Evolutionary conservation across 805 yeast genomes (phyloP), one percentile per base, ranked within the genome.

Genomic region (Metschnikowia henanensis): DNA sequence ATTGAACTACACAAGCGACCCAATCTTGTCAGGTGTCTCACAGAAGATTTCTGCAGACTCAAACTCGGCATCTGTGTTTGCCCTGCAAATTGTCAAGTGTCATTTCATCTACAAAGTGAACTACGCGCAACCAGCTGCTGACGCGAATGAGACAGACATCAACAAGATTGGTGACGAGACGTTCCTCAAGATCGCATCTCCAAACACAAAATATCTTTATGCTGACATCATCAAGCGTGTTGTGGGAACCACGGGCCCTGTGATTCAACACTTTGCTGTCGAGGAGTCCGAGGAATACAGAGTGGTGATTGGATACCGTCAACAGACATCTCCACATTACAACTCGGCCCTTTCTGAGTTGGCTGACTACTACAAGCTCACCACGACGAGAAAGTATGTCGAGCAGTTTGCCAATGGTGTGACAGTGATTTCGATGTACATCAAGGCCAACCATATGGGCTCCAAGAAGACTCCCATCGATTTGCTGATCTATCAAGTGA

Each of bases 371-470:
- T 92, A 92, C 68, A 86, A 89, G 50, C 77, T 94, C 55, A 78
- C 80, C 35, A 81, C 91, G 47, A 82, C 94, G 39, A 81, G 97
- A 65, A 90, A 90, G 69, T 94, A 91, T 62, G 90, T 94, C 46
- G 99, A 92, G 66, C 94, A 91, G 63, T 94, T 92, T 63, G 75
- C 91, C 53, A 89, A 91, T 61, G 96, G 96, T 40, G 78, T 84
- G 51, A 84, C 96, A 19, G 77, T 92, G 41, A 80, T 90, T 57
- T 90, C 97, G 30, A 78, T 90, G 74, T 94, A 94, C 66, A 77
- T 92, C 59, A 82, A 77, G 51, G 57, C 57, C 20, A 48, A 43
- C 38, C 34, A 36, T 31, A 31, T 33, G 16, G 50, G 43, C 29
- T 29, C 44, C 19, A 65, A 57, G 60, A 58, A 54, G 53, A 72